Evolutionary conservation across 768 basidiomycete species (phyloP), one percentile per base, ranked within the genome.

Genomic region (Suillus occidentalis): DNA sequence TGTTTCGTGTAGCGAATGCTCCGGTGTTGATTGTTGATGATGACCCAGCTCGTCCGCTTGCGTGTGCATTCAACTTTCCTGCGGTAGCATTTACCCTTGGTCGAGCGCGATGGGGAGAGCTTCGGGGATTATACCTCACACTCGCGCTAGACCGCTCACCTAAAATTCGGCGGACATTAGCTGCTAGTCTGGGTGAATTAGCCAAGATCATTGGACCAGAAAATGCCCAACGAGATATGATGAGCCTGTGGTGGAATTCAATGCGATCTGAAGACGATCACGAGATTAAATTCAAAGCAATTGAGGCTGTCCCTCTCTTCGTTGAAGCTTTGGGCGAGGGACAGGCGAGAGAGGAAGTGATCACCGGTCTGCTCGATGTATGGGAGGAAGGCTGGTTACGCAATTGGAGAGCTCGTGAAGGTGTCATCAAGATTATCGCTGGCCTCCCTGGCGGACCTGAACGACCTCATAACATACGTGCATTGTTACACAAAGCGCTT

Each of bases 51-150:
- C 87, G 93, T 13, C 85, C 90, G 2, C 80, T 93, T 25, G 87
- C 93, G 50, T 91, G 90, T 73, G 92, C 92, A 6, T 95, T 94
- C 78, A 94, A 97, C 77, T 91, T 92, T 72, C 97, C 97, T 28
- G 96, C 95, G 7, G 92, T 98, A 9, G 87, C 89, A 4, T 82
- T 95, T 6, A 91, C 95, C 0, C 80, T 97, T 34, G 97, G 97
- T 5, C 78, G 79, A 14, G 76, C 78, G 1, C 84, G 92, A 53
- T 99, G 97, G 97, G 69, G 66, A 65, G 85, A 89, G 64, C 77
- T 99, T 28, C 85, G 90, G 22, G 82, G 83, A 4, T 78, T 86
- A 52, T 96, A 96, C 77, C 75, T 84, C 22, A 77, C 83, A 10
- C 82, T 99, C 20, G 83, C 90, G 34, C 76, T 81, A n/a, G 84